Base-by-base conservation (phyloP, 495 filamentous ascomycete species). In the Hyaloscypha bicolor region DNA sequence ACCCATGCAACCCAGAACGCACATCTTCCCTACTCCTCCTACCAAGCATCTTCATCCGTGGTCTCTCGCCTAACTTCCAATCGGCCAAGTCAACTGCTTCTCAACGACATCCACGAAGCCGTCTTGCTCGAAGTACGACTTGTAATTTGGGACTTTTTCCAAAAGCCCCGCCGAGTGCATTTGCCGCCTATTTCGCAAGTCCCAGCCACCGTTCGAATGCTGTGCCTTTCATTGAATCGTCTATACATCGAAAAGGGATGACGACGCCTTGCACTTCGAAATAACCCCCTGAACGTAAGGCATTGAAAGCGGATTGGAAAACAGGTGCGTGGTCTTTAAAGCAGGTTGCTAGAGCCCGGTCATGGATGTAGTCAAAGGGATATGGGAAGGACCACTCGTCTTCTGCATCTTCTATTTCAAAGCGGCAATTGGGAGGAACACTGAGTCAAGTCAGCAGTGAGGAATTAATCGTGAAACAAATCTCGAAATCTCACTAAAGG, bases 61-160 rank as follows among this genome's bases (percentile, higher is more conserved):
- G 31, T 85, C 80, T 25, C 73, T 77, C 0, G 82, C 71, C 85
- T 85, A 87, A 11, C 82, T 66, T 16, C 76, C 77, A 42, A 70
- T 65, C 4, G 88, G 87, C 21, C 83, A 74, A 69, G 86, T 86
- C 60, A 75, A 76, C 8, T 79, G 35, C 33, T 74, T 71, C 67
- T 85, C 78, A n/a, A 83, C 69, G n/a, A 89, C 79, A 66, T 88
- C 83, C 31, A 82, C 77, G 69, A 89, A 91, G 2, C 88, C 87
- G 0, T 83, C 77, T 29, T 85, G 78, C 65, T 77, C 76, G 73
- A 87, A 81, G 74, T 55, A 53, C 4, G 29, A 35, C 9, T 52
- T 55, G 35, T 67, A 62, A 30, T 39, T 14, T 55, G 61, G 66
- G 12, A 56, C 57, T 22, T 67, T 37, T 4, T 31, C 32, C 25